Conservation (phyloP, 2,329 filamentous ascomycete species). For the Lachnellula cervina region DNA sequence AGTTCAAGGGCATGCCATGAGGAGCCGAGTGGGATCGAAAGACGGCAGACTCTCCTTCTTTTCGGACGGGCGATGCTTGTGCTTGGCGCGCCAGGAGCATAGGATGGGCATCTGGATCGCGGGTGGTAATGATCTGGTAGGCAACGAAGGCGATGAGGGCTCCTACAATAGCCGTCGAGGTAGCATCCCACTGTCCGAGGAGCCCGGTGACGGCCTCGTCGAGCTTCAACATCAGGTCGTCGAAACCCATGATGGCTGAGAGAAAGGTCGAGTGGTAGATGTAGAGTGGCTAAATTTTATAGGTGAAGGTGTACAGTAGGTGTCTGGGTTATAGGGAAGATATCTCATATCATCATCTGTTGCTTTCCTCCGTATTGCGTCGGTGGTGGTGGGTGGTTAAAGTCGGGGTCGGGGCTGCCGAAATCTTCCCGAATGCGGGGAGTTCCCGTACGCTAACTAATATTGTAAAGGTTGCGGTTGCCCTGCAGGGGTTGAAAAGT, state of each 20-base stretch:
- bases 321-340: not conserved
- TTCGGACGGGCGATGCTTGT: slow-evolving; percentile 69
- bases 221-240: slow-evolving; percentile 58
- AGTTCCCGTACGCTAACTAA: not conserved
- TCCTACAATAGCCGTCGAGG: slow-evolving; percentile 68
- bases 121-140: slow-evolving; percentile 64
- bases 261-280: not conserved
- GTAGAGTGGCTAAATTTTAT: not conserved
- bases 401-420: not conserved
- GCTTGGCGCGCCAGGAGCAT: slow-evolving; percentile 85
- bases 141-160: slow-evolving; percentile 62
- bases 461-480: too few species aligned
- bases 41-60: slow-evolving; percentile 77
- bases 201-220: slow-evolving; percentile 67
- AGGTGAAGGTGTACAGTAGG: not conserved
- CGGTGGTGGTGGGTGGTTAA: not conserved
- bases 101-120: slow-evolving; percentile 87
- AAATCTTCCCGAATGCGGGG: not conserved
- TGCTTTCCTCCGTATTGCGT: not conserved
- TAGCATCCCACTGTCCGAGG: slow-evolving; percentile 75
- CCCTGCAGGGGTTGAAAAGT: not conserved
- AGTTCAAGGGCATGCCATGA: slow-evolving; percentile 74
- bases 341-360: too few species aligned
- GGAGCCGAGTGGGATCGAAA: slow-evolving; percentile 82
- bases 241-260: slow-evolving; percentile 30